Evolutionary conservation across 768 basidiomycete species (phyloP).

Genomic region (Hericium coralloides): DNA sequence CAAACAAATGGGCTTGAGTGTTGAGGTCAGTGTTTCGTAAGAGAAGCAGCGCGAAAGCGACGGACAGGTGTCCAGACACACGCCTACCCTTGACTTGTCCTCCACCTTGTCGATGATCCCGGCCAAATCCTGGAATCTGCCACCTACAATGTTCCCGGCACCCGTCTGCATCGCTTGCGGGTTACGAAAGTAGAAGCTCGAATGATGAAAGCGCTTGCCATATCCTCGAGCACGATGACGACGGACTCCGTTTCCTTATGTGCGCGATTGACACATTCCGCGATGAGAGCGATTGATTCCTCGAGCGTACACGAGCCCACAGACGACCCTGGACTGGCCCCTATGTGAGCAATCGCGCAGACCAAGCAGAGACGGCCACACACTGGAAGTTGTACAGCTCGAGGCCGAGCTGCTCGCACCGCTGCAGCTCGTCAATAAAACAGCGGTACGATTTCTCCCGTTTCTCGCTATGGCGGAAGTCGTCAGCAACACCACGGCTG

Average conservation of each 20-base stretch:
- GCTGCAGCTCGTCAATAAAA: conserved; percentile 73
- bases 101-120: conserved; percentile 61
- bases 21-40: background rate
- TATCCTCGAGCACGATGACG: conserved; percentile 71
- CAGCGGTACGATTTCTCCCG: conserved; percentile 67
- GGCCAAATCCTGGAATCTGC: conserved; percentile 56
- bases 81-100: conserved; percentile 67
- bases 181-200: too few relatives aligned
- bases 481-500: background rate
- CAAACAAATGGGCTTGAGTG: conserved; percentile 60
- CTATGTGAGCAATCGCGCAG: background rate
- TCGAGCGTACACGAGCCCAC: conserved; percentile 57
- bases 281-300: conserved; percentile 55
- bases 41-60: conserved; percentile 2
- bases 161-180: conserved; percentile 53
- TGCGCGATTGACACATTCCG: conserved; percentile 65
- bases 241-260: conserved; percentile 53
- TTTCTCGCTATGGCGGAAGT: conserved; percentile 38
- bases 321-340: conserved; percentile 68
- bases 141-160: conserved; percentile 70
- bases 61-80: conserved; percentile 79
- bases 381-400: conserved; percentile 81
- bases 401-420: conserved; percentile 72
- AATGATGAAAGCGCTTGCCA: conserved; percentile 37
- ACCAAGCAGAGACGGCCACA: conserved; percentile 20